Conservation (phyloP, 2,329 filamentous ascomycete species). For the Xylariales sp. region DNA sequence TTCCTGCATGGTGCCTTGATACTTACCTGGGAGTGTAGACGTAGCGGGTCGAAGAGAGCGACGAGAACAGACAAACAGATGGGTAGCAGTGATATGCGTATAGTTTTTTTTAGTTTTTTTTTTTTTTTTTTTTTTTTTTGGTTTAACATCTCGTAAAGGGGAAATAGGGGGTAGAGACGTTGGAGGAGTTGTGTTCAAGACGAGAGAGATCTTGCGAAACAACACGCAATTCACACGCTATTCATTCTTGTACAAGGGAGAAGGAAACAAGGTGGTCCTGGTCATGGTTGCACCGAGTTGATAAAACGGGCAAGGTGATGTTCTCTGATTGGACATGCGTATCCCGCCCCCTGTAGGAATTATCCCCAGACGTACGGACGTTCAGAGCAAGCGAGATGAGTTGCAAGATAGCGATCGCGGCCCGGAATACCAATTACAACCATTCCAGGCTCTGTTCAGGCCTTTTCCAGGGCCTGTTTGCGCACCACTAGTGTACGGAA, state of each 20-base stretch:
- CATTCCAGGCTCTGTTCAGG: not conserved
- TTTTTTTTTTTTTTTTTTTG: not conserved
- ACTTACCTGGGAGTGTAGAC: not conserved
- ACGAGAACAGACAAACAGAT: not conserved
- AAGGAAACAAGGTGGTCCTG: constrained; percentile 14
- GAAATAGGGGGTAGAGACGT: not conserved
- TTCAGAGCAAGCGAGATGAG: constrained; percentile 47
- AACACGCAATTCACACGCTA: constrained; percentile 27
- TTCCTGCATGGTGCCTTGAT: constrained; percentile 28
- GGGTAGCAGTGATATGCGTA: too few relatives aligned
- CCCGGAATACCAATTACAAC: constrained; percentile 21
- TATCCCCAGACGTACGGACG: constrained; percentile 7
- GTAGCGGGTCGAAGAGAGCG: not conserved
- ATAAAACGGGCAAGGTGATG: constrained; percentile 27
- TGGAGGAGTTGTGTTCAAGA: constrained; percentile 1
- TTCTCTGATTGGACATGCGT: constrained; percentile 42
- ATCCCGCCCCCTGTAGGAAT: constrained; percentile 36
- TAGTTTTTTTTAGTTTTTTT: not conserved
- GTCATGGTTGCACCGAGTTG: constrained; percentile 28
- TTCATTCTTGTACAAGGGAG: constrained; percentile 12
- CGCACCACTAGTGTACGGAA: constrained; percentile 2
- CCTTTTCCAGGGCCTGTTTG: not conserved
- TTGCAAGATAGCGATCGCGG: constrained; percentile 25
- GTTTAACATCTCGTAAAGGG: not conserved
- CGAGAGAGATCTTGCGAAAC: not conserved